Evolutionary conservation across 163 green algal species (phyloP).

Genomic region (Picocystis sp.): DNA sequence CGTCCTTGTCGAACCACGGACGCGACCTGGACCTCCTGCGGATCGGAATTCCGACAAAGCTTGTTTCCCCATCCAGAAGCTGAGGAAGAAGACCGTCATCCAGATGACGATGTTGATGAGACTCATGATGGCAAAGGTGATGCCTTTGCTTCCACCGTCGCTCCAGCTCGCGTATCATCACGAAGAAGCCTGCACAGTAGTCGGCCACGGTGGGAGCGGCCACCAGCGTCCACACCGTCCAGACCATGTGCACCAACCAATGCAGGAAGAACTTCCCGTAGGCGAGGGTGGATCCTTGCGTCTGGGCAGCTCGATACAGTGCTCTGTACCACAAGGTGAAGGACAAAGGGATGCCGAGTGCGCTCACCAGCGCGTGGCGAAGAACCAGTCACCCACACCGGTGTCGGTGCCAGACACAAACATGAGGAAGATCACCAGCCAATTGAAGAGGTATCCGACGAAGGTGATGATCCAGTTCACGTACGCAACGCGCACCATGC

Average conservation of each 20-base stretch:
- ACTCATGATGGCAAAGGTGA: background rate
- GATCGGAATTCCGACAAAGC: too few relatives aligned
- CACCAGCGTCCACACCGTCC: constrained; percentile 7
- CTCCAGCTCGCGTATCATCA: constrained; percentile 5
- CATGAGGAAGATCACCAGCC: background rate
- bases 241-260: constrained; percentile 1
- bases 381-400: constrained; percentile 4
- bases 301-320: constrained; percentile 3
- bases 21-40: too few relatives aligned
- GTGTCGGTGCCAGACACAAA: constrained; percentile 2
- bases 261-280: constrained; percentile 9
- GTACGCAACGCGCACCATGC: background rate
- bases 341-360: background rate
- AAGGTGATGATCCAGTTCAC: constrained; percentile 5
- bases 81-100: background rate
- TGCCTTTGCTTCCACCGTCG: constrained; percentile 1
- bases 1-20: too few relatives aligned
- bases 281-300: background rate
- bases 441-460: constrained; percentile 6
- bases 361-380: constrained; percentile 2
- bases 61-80: background rate
- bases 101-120: constrained; percentile 10
- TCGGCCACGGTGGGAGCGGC: background rate
- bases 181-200: constrained; percentile 5
- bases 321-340: constrained; percentile 3